These are phyloP conservation scores for Dendrocalamus latiflorus DNA, from an alignment of 202 grass and related monocot species.

Conservation along the genomic window DNA sequence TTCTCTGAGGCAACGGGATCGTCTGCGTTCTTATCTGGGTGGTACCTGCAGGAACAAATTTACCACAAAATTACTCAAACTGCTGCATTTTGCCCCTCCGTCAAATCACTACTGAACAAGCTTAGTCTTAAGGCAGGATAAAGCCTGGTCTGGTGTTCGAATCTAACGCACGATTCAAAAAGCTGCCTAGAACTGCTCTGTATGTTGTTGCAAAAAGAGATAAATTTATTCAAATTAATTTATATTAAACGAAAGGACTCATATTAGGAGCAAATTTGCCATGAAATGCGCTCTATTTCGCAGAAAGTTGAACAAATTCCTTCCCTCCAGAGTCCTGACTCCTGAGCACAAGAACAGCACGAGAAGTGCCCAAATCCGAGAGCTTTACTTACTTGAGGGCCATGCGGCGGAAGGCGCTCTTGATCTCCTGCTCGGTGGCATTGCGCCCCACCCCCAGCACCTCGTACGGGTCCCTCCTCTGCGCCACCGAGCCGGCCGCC, in stretches of 20 bases:
- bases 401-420: constrained; percentile 88
- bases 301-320: background rate
- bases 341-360: background rate
- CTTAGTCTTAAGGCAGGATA: background rate
- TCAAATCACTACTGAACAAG: background rate
- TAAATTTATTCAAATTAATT: background rate
- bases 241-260: background rate
- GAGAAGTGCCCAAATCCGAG: constrained; percentile 18
- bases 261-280: background rate
- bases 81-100: background rate
- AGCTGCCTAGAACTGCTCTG: background rate
- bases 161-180: constrained; percentile 13
- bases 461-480: constrained; percentile 94
- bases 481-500: constrained; percentile 23
- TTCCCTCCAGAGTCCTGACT: background rate
- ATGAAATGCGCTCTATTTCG: background rate
- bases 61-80: constrained; percentile 9
- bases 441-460: constrained; percentile 70
- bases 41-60: constrained; percentile 48
- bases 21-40: constrained; percentile 96
- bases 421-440: constrained; percentile 95
- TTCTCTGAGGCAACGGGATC: constrained; percentile 83
- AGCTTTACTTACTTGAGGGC: constrained; percentile 74
- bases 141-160: background rate
- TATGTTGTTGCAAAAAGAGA: background rate